A percentile compares a stretch with the other conserved stretches of the same genome.
Conservation (phyloP, 2,329 filamentous ascomycete species). For the Fusarium staphyleae region DNA sequence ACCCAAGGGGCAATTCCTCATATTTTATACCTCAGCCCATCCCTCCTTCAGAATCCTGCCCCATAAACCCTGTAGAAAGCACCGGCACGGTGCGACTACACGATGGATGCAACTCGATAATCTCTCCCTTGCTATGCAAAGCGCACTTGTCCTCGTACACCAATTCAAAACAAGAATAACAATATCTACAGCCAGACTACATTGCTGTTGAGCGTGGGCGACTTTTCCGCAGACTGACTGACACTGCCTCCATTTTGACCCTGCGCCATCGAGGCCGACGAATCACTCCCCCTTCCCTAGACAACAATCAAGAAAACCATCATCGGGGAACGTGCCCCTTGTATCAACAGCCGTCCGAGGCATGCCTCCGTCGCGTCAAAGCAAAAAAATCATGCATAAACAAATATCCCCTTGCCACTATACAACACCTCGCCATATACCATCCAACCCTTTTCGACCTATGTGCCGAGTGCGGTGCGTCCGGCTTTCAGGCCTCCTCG, state of each 20-base stretch:
- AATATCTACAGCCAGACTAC: conserved; percentile 38
- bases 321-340: conserved; percentile 8
- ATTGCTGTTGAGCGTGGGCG: conserved; percentile 15
- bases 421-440: conserved; percentile 20
- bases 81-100: conserved; percentile 40
- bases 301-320: conserved; percentile 14
- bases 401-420: conserved; percentile 21
- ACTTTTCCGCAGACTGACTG: conserved; percentile 2
- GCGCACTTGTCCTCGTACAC: conserved; percentile 35
- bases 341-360: conserved; percentile 11
- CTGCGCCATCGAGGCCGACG: neutral
- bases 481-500: neutral
- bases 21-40: conserved; percentile 27
- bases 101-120: conserved; percentile 30
- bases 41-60: conserved; percentile 15
- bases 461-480: conserved; percentile 1
- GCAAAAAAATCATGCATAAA: conserved; percentile 25
- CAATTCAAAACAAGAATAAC: conserved; percentile 36
- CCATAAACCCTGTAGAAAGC: conserved; percentile 12
- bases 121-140: conserved; percentile 37
- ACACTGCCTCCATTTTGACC: conserved; percentile 7
- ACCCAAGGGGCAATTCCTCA: conserved; percentile 19
- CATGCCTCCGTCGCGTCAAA: conserved; percentile 13
- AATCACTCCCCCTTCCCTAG: neutral
- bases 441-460: conserved; percentile 1